phyloP scores from a whole-genome alignment of 192 early-diverging fungal genomes.

The Coemansia sp. region DNA sequence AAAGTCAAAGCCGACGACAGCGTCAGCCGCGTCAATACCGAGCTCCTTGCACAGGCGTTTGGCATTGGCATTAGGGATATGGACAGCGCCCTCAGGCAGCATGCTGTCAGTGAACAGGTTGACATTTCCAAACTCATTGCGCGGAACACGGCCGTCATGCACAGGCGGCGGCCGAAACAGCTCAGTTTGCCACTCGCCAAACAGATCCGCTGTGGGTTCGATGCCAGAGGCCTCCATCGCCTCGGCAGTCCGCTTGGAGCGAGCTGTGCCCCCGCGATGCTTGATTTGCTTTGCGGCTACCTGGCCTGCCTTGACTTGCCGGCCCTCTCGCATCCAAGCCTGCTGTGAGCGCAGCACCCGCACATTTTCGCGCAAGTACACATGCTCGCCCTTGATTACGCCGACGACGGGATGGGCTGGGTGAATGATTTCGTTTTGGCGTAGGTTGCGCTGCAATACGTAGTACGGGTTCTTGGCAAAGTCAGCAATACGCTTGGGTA shows the following conservation, averaged over 20 bases:
- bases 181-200: conserved; percentile 90
- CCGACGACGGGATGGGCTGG: conserved; percentile 77
- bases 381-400: conserved; percentile 70
- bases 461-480: conserved; percentile 86
- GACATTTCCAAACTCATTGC: conserved; percentile 81
- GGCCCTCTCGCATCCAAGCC: conserved; percentile 66
- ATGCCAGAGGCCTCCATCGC: conserved; percentile 18
- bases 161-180: conserved; percentile 66
- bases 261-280: conserved; percentile 18
- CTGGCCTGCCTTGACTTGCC: conserved; percentile 22
- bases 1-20: conserved; percentile 68
- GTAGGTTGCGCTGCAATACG: conserved; percentile 79
- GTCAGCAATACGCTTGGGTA: conserved; percentile 78
- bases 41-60: conserved; percentile 71
- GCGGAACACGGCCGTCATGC: conserved; percentile 75
- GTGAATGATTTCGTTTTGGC: conserved; percentile 78
- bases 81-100: conserved; percentile 80
- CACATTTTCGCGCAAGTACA: conserved; percentile 81
- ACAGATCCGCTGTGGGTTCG: conserved; percentile 50
- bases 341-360: conserved; percentile 63
- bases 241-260: conserved; percentile 21
- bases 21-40: conserved; percentile 80
- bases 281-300: conserved; percentile 47
- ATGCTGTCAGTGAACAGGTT: conserved; percentile 85
- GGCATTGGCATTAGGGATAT: conserved; percentile 68